Base-by-base conservation (phyloP, 495 filamentous ascomycete species). In the Hypoxylon perforatum region DNA sequence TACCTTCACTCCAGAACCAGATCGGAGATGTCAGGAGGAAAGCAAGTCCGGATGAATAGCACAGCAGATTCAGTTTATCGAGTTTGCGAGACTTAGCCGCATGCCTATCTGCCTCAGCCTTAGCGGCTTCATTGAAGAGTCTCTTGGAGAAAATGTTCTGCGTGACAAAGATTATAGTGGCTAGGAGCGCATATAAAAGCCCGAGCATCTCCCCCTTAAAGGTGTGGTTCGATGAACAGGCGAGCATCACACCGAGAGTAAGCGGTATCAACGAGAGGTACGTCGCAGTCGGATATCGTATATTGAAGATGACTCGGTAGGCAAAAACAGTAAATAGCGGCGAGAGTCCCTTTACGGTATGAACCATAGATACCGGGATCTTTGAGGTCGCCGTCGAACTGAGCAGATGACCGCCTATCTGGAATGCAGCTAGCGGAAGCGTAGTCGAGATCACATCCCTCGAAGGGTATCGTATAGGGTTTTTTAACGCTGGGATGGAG, bases 71-170 rank as follows among this genome's bases (percentile, higher is more conserved):
- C 25, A 99, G 85, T 76, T 98, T 98, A 78, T 99, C 95, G 35
- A 97, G 83, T 79, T 97, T 98, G 44, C 87, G 86, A 42, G 76
- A 81, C 60, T 83, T 86, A 17, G 75, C 77, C 25, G 75, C 75
- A 28, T 81, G 75, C 1, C 87, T 84, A 17, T 96, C 90, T 14
- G 87, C 85, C 76, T 97, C 93, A 1, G 90, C 88, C 17, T 85
- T 85, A 8, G 92, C 90, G 21, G 91, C 93, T 76, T 97, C 93
- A 74, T 97, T 98, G 84, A 99, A 99, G n/a, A 99, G 86, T 56
- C 92, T 92, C 76, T 99, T 99, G 14, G 94, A 97, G 68, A 97
- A 97, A 57, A 99, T 99, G 73, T 99, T 99, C 73, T 99, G 95
- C 0, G 93, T 96, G 14, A 99, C 95, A 74, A 99, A 99, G 63